phyloP scores from a whole-genome alignment of 768 basidiomycete genomes.

The Epithele typhae region DNA sequence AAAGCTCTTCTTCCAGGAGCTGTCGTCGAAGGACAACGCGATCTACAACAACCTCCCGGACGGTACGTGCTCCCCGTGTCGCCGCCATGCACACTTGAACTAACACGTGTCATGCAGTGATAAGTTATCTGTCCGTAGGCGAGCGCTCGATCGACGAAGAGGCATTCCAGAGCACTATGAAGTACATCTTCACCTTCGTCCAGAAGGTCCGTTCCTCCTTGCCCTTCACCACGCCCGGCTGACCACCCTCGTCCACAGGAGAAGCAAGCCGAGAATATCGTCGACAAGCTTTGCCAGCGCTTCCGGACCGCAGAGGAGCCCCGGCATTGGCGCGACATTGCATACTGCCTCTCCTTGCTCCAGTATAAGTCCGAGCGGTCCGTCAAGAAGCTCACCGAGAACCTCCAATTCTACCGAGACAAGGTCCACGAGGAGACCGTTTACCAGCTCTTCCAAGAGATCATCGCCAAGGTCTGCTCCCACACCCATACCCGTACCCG shows the following conservation, averaged over 20 bases:
- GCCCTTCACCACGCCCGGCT: background rate
- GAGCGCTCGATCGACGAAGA: conserved; percentile 91
- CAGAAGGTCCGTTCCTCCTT: conserved; percentile 68
- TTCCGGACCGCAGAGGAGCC: conserved; percentile 86
- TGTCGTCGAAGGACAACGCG: conserved; percentile 97
- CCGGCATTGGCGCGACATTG: conserved; percentile 96
- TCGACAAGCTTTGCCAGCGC: conserved; percentile 96
- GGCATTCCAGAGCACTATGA: conserved; percentile 87
- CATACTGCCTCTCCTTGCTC: conserved; percentile 88
- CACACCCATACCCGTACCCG: background rate
- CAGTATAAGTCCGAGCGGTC: conserved; percentile 98
- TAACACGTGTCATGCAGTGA: too few species aligned
- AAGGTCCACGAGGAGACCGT: conserved; percentile 89
- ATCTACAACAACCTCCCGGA: conserved; percentile 99
- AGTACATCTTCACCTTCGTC: conserved; percentile 93
- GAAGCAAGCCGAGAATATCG: conserved; percentile 96
- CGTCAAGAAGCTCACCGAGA: conserved; percentile 94
- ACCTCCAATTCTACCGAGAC: conserved; percentile 88
- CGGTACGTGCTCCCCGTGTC: conserved; percentile 45
- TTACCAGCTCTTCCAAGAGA: conserved; percentile 80
- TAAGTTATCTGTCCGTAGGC: conserved; percentile 90
- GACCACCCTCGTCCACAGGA: conserved; percentile 48
- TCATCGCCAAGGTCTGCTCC: conserved; percentile 71
- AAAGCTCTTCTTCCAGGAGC: conserved; percentile 95
- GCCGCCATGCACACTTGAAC: too few species aligned